phyloP scores from a whole-genome alignment of 169 alveolate species.

The Perkinsus marinus region DNA sequence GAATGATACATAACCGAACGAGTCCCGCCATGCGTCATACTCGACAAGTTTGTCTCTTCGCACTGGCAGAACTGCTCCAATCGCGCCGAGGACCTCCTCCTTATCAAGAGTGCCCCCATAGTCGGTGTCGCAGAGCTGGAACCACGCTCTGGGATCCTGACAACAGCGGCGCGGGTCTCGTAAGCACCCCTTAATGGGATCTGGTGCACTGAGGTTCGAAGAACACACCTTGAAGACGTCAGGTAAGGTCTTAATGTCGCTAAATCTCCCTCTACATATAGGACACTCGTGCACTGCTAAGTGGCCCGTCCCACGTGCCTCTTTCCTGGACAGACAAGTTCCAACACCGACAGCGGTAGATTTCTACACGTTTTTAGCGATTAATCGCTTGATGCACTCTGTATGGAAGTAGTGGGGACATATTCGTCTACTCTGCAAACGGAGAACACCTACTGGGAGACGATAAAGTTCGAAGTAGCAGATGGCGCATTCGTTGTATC shows the following conservation, averaged over 20 bases:
- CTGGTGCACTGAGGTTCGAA: not conserved
- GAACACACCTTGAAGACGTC: not conserved
- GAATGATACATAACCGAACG: not conserved
- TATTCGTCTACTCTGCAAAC: not conserved
- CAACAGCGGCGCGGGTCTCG: no score
- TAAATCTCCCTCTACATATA: not conserved
- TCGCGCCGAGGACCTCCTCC: not conserved
- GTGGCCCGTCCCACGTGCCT: not conserved
- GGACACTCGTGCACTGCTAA: not conserved
- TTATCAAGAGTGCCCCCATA: not conserved
- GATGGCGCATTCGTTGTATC: not conserved
- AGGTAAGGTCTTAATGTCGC: not conserved
- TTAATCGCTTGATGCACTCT: not conserved
- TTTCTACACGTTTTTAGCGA: not conserved
- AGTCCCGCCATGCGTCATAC: not conserved
- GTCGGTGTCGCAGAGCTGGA: not conserved
- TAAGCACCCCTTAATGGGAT: not conserved
- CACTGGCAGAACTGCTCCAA: not conserved
- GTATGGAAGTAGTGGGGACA: not conserved
- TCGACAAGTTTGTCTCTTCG: not conserved
- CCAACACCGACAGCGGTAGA: not conserved
- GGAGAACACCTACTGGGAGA: not conserved
- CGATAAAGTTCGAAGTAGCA: not conserved
- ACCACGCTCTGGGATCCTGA: not conserved
- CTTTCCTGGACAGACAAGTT: not conserved